Base-by-base conservation (phyloP, 768 basidiomycete species). In the Suillus weaverae region DNA sequence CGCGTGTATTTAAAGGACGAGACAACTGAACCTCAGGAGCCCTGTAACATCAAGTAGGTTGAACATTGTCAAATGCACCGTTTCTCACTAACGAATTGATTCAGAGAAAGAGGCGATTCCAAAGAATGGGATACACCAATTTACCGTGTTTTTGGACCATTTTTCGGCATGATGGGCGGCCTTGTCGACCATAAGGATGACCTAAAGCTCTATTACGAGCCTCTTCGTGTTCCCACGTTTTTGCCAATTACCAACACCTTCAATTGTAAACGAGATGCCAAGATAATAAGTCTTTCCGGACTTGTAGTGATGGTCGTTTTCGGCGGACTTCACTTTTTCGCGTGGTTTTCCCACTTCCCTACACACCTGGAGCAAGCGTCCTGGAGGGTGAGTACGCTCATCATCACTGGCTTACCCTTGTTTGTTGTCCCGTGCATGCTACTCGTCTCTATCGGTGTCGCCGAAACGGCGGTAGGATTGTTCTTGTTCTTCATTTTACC, bases 271-370 rank as follows among this genome's bases (percentile, higher is more conserved):
- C 59, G 22, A 43, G 32, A 43, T 22, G 9, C 43, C 22, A 22
- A 43, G 59, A 43, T 60, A 0, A 41, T 30, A 36, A 60, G 38
- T n/a, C 22, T 43, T 43, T 20, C 32, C 9, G 59, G 20, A 43
- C 33, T 60, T 10, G 30, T 66, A 18, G 51, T 69, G 10, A 65
- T 48, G 7, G 60, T 61, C 5, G 60, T 70, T n/a, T 77, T 77
- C 38, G 71, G 74, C 2, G 68, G 43, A 6, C 65, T 72, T 14
- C 76, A 74, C 55, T 73, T 68, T 53, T 62, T 76, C 35, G 73
- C 69, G 11, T 77, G 77, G 77, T 18, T 59, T 32, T 72, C 71
- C 38, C 18, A 64, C 0, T 77, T 77, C 59, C 72, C 74, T 10
- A 68, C 67, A 2, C 32, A 60, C 11, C 14, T 39, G 2, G 75